Base-by-base conservation (phyloP, 2,329 filamentous ascomycete genomes). In the Pseudopithomyces maydicus region DNA sequence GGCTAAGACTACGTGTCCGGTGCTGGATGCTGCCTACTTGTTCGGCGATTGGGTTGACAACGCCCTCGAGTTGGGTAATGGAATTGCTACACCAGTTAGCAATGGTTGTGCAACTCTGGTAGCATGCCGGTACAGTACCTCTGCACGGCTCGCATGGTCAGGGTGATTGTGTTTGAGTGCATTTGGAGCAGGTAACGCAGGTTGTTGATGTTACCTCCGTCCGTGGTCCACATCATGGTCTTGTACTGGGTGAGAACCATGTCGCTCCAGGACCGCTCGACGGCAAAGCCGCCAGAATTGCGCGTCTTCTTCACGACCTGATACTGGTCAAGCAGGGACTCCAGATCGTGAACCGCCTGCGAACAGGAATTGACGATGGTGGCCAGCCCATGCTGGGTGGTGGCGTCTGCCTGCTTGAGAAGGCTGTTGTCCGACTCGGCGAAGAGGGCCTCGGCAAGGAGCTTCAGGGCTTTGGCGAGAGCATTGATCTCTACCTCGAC, bases 191-290 rank as follows among this genome's bases (percentile, higher is more conserved):
- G 68, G 54, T 74, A 68, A 44, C 72, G 68, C 50, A 82, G 61
- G 20, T 74, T 67, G 11, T 72, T 65, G 20, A 82, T 74, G 48
- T 70, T 68, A 1, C 79, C 79, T 12, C 77, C 78, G 26, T 80
- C 77, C 1, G 75, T 73, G 2, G 79, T 81, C 79, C 80, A 81
- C 56, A 74, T 73, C 65, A 81, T 74, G 5, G 72, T 76, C 53
- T 74, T 74, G 63, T 78, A 79, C 56, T 77, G 74, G 5, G 72
- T 62, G 7, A 81, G 44, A 0, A 80, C 76, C 2, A 76, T 63
- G 38, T 78, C 71, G 48, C 74, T 79, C 80, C 79, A 82, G 41
- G 70, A 74, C 44, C 77, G 70, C 54, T 80, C 78, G 20, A 79
- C 73, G 1, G 76, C 70, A 52, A 77, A 77, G 2, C 77, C 77